phyloP scores from a whole-genome alignment of 768 basidiomycete species.

The Kockovaella imperatae region DNA sequence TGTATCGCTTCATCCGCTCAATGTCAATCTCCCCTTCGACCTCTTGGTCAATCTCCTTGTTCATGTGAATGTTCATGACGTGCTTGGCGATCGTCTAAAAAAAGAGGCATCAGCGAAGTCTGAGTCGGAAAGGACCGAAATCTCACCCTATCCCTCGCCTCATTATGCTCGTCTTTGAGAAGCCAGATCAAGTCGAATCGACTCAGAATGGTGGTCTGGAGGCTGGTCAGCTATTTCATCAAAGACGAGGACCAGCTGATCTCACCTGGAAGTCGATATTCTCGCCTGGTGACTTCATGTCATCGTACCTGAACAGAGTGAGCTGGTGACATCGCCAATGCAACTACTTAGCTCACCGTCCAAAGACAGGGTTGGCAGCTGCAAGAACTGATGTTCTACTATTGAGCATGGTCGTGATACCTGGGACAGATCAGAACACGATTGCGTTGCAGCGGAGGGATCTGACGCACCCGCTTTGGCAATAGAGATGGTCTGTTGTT shows the following conservation, averaged over 20 bases:
- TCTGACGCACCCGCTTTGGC: conserved; percentile 61
- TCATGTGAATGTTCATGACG: conserved; percentile 99
- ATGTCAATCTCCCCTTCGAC: conserved; percentile 81
- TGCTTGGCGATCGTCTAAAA: conserved; percentile 87
- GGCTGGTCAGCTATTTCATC: conserved; percentile 71
- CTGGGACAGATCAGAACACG: conserved; percentile 37
- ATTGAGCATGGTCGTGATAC: conserved; percentile 95
- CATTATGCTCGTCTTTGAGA: conserved; percentile 95
- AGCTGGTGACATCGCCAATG: not conserved
- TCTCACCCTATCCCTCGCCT: conserved; percentile 76
- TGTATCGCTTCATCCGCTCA: conserved; percentile 97
- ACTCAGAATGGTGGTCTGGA: conserved; percentile 94
- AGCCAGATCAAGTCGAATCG: conserved; percentile 99
- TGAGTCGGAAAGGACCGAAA: too few relatives aligned
- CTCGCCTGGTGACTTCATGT: conserved; percentile 55
- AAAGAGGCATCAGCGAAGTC: not conserved
- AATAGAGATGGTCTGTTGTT: conserved; percentile 98
- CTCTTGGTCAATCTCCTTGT: conserved; percentile 70
- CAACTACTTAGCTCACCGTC: conserved; percentile 48
- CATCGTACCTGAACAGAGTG: conserved; percentile 57
- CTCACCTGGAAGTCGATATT: conserved; percentile 30
- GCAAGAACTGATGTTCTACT: conserved; percentile 92
- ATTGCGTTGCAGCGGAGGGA: not conserved
- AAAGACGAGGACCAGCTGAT: not conserved
- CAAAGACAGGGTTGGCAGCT: conserved; percentile 96